Evolutionary conservation across 441 rosid genomes (phyloP), one percentile per base, ranked within the genome.

Genomic region (Omphalea diandra): DNA sequence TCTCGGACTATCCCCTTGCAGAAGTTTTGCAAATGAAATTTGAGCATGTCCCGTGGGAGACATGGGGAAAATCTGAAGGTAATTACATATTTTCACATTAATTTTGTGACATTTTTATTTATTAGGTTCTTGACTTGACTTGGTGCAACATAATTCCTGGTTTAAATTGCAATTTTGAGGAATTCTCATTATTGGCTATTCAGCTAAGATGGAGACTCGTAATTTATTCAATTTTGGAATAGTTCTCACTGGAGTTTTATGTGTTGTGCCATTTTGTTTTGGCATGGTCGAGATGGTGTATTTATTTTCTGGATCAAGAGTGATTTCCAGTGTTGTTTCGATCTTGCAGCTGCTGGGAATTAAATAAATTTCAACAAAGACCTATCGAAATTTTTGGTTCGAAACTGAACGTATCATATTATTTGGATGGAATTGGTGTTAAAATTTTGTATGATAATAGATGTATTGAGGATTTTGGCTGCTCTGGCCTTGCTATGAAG

Each of bases 21-120:
- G 99, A 84, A 83, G 88, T 83, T 67, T 73, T 96, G 85, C 89
- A 86, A 73, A 81, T 85, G 76, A 82, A 81, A 22, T 86, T 96
- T 83, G 88, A 86, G 70, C 69, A 35, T 57, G 82, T 66, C 5
- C 82, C 82, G 67, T 83, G 80, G 83, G 83, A 82, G 74, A 77
- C 67, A 72, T 89, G 81, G 81, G 82, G 65, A 72, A 76, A 74
- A 53, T 74, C 78, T 75, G 92, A 88, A 89, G 98, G 98, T 93
- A 83, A 63, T 61, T 70, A 17, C 44, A 5, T 50, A 27, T 65
- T 43, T 20, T 15, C 5, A 44, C 43, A 26, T 22, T 33, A 11
- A 3, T 52, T 1, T 26, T 60, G 24, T n/a, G 59, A 36, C 50
- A 60, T 64, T 3, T 63, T 60, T 50, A 24, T 55, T 49, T 55